Evolutionary conservation across 352 stramenopile species (phyloP).

Genomic region (Pythium periplocum): DNA sequence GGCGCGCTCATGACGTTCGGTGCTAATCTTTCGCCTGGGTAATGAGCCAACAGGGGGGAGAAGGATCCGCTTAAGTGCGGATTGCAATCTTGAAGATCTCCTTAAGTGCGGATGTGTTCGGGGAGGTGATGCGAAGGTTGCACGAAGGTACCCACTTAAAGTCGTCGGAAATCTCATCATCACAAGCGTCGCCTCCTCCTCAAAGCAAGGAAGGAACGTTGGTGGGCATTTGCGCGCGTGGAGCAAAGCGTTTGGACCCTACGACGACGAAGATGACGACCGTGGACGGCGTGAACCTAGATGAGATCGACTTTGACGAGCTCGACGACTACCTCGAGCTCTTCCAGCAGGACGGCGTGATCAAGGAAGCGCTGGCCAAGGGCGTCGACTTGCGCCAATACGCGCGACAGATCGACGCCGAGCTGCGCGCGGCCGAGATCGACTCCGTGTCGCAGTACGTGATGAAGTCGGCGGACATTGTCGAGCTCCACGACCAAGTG

Average conservation of each 20-base stretch:
- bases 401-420: conserved; percentile 85
- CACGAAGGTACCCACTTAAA: conserved; percentile 8
- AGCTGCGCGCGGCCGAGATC: conserved; percentile 81
- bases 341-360: conserved; percentile 93
- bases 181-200: too few species aligned
- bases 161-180: neutral
- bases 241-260: neutral
- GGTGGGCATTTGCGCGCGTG: too few species aligned
- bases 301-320: conserved; percentile 92
- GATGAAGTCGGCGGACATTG: conserved; percentile 85
- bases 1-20: conserved; percentile 21
- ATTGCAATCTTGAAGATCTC: conserved; percentile 11
- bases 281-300: conserved; percentile 40
- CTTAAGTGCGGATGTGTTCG: too few species aligned
- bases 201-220: too few species aligned
- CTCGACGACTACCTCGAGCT: conserved; percentile 92
- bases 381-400: conserved; percentile 91
- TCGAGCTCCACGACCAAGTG: conserved; percentile 91
- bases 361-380: conserved; percentile 88
- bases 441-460: conserved; percentile 87
- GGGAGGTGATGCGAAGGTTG: conserved; percentile 6
- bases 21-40: conserved; percentile 1
- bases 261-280: conserved; percentile 1
- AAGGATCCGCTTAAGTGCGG: conserved; percentile 17
- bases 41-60: conserved; percentile 8